Percentiles rank a stretch among this genome's conserved stretches.
These are phyloP conservation scores for Gastrolobium bilobum DNA, from an alignment of 306 rosid species.

Conservation along the genomic window DNA sequence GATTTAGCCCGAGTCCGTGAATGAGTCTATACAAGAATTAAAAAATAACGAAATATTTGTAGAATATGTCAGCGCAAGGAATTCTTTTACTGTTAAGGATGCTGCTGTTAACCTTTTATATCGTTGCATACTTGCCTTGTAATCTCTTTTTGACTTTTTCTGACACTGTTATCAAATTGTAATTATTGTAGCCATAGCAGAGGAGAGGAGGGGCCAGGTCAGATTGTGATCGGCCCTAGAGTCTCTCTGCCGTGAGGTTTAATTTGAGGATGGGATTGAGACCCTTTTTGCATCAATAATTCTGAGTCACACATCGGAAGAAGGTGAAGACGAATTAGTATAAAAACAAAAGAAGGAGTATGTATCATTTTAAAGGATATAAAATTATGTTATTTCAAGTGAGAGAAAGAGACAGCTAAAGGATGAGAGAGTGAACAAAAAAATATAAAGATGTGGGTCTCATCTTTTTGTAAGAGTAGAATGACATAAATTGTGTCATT, in stretches of 20 bases:
- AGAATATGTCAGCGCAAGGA: neutral
- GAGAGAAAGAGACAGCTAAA: no score
- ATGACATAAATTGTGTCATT: no score
- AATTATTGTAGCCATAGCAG: neutral
- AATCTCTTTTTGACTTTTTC: neutral
- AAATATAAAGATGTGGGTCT: no score
- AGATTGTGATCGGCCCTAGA: neutral
- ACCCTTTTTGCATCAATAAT: neutral
- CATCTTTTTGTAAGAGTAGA: no score
- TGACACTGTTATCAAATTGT: neutral
- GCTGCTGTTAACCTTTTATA: slow-evolving; percentile 31
- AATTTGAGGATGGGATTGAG: neutral
- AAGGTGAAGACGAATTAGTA: neutral
- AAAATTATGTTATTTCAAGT: no score
- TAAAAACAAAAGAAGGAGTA: neutral
- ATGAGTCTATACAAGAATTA: neutral
- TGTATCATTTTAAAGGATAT: no score
- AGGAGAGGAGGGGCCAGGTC: neutral
- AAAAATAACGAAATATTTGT: neutral
- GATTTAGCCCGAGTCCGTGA: neutral
- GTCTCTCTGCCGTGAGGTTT: slow-evolving; percentile 23
- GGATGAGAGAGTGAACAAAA: no score
- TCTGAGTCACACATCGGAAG: neutral
- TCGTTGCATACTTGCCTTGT: neutral
- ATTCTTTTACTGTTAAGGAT: neutral